phyloP scores from a whole-genome alignment of 768 basidiomycete species.

The Phanerochaete sordida region DNA sequence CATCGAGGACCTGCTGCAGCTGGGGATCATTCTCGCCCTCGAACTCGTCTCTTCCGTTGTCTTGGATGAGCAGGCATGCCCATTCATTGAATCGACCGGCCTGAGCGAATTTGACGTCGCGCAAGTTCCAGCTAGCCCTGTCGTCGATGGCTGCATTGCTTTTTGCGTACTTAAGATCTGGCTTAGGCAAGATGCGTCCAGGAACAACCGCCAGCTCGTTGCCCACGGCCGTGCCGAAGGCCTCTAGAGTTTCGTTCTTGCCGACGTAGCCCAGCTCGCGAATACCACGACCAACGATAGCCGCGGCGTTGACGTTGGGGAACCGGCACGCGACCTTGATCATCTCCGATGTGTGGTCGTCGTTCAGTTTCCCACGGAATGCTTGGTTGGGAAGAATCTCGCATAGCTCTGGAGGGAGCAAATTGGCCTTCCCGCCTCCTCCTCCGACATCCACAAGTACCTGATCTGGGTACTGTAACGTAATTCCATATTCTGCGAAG shows the following conservation, averaged over 20 bases:
- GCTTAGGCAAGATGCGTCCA: conserved; percentile 45
- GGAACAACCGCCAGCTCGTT: conserved; percentile 53
- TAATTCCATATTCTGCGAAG: conserved; percentile 39
- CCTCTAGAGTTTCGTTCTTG: conserved; percentile 31
- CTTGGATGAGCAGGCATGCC: conserved; percentile 67
- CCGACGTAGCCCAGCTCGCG: conserved; percentile 37
- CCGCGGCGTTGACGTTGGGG: conserved; percentile 44
- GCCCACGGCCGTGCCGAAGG: conserved; percentile 45
- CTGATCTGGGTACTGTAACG: conserved; percentile 35
- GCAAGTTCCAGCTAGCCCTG: conserved; percentile 50
- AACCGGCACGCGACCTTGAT: conserved; percentile 46
- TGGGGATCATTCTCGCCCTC: conserved; percentile 46
- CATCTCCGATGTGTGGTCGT: conserved; percentile 50
- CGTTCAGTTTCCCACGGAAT: conserved; percentile 49
- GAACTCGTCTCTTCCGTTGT: conserved; percentile 65
- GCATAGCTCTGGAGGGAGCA: conserved; percentile 47
- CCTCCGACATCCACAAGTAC: conserved; percentile 49
- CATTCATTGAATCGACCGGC: conserved; percentile 58
- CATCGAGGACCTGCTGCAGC: conserved; percentile 41
- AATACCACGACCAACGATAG: conserved; percentile 42
- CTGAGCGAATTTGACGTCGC: conserved; percentile 55
- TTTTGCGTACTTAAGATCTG: conserved; percentile 37
- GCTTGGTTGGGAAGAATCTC: conserved; percentile 40
- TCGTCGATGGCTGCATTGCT: conserved; percentile 37
- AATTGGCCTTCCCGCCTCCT: conserved; percentile 31